Conservation (phyloP, 768 basidiomycete species). For the Termitomyces sp. region DNA sequence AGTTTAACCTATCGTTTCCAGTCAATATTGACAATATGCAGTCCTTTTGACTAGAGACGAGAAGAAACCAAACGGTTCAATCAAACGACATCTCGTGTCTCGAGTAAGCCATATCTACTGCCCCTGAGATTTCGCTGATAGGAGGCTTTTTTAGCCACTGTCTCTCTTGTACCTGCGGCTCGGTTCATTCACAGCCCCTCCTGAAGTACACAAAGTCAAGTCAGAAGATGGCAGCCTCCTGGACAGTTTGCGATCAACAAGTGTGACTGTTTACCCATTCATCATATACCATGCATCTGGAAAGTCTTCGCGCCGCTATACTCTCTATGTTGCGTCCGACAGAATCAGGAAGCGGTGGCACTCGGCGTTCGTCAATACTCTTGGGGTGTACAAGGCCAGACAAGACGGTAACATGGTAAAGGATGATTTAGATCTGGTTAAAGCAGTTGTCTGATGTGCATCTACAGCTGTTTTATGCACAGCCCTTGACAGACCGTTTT, state of each 20-base stretch:
- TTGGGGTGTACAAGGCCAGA: conserved; percentile 55
- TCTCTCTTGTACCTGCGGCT: conserved; percentile 75
- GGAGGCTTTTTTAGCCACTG: conserved; percentile 51
- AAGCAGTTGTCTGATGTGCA: not conserved
- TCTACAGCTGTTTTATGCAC: conserved; percentile 61
- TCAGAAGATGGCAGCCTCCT: conserved; percentile 52
- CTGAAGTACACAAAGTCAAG: conserved; percentile 62
- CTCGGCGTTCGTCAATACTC: conserved; percentile 51
- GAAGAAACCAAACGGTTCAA: conserved; percentile 37
- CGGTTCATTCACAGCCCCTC: conserved; percentile 51
- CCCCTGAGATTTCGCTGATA: not conserved
- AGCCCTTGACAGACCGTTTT: conserved; percentile 50
- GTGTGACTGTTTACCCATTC: conserved; percentile 65
- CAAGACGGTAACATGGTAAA: conserved; percentile 72
- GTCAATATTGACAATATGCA: conserved; percentile 18
- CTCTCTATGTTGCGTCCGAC: conserved; percentile 61
- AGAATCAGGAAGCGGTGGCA: conserved; percentile 58
- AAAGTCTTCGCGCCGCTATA: conserved; percentile 57
- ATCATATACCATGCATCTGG: conserved; percentile 67
- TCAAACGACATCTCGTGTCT: conserved; percentile 52
- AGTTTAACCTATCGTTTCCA: conserved; percentile 17
- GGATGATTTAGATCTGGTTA: conserved; percentile 1
- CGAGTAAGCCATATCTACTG: conserved; percentile 41
- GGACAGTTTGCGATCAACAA: conserved; percentile 46
- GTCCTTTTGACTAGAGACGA: conserved; percentile 66